These are phyloP conservation scores for Tetrahymena borealis DNA, from an alignment of 73 alveolate species.

Conservation along the genomic window DNA sequence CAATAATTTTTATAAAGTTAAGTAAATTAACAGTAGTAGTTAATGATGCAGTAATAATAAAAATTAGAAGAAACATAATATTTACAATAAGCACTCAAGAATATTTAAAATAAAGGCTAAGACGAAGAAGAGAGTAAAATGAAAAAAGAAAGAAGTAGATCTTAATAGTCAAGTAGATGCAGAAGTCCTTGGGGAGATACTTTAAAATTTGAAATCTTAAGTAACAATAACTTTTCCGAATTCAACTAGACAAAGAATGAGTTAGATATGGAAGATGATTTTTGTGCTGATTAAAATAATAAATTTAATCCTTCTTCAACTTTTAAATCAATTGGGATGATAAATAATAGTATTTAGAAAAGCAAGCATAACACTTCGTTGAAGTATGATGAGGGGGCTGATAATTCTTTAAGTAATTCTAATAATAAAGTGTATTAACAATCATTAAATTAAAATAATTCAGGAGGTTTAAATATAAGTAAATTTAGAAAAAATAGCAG, in stretches of 20 bases:
- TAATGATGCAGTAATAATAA: neutral
- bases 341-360: neutral
- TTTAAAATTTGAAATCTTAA: neutral
- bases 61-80: neutral
- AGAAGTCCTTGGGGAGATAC: slow-evolving; percentile 6
- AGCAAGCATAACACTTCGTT: neutral
- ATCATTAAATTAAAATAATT: neutral
- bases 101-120: neutral
- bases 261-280: neutral
- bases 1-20: neutral
- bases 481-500: neutral
- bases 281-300: neutral
- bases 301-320: neutral
- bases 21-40: neutral
- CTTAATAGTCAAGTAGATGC: neutral
- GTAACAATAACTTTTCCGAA: neutral
- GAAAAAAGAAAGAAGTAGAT: neutral
- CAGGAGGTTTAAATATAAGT: neutral
- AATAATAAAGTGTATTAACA: neutral
- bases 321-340: neutral
- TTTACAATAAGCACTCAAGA: neutral
- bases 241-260: neutral
- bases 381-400: neutral
- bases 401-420: neutral
- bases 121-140: neutral